Base-by-base conservation (phyloP, 208 protist genomes). In the Trypanosoma platydactyli region DNA sequence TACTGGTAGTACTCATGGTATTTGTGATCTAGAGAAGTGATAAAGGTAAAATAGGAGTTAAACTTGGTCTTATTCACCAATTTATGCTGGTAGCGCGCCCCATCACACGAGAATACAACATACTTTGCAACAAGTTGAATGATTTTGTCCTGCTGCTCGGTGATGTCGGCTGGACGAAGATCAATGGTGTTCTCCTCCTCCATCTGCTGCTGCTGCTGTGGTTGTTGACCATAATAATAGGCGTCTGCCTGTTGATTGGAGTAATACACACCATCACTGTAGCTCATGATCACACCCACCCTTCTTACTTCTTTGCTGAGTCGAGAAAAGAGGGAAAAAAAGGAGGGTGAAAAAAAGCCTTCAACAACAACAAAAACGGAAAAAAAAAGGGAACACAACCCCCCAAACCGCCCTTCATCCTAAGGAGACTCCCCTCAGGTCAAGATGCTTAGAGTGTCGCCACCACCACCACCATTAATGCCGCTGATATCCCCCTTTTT, bases 61-160 rank as follows among this genome's bases (percentile, higher is more conserved):
- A 84, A 77, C 55, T 75, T 67, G 22, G 88, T 94, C 45, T 73
- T 73, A 6, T 71, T 70, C 42, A 77, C 70, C 2, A 94, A 69
- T 50, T 88, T 80, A 35, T 89, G 68, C 40, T 94, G 84, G 53
- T 88, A 91, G 5, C 80, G 76, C 7, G 85, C 81, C 5, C 76
- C 71, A 65, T 94, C 77, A 50, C 84, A 89, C 24, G 76, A 85
- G 30, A 70, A 73, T 3, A 86, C 85, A n/a, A 94, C 84, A 60
- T 89, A 89, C 51, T 90, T 82, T 51, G 88, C 88, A 7, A 89
- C 85, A 56, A 88, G 73, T 52, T 90, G 81, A 42, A 94, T 92
- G 64, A 94, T 89, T 6, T 83, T 75, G 67, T 94, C 88, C 54
- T 94, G 85, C 56, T 90, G 88, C 6, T 76, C 68, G 3, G 79